phyloP scores from a whole-genome alignment of 2,329 filamentous ascomycete species.

The Ploettnerulaceae sp. region DNA sequence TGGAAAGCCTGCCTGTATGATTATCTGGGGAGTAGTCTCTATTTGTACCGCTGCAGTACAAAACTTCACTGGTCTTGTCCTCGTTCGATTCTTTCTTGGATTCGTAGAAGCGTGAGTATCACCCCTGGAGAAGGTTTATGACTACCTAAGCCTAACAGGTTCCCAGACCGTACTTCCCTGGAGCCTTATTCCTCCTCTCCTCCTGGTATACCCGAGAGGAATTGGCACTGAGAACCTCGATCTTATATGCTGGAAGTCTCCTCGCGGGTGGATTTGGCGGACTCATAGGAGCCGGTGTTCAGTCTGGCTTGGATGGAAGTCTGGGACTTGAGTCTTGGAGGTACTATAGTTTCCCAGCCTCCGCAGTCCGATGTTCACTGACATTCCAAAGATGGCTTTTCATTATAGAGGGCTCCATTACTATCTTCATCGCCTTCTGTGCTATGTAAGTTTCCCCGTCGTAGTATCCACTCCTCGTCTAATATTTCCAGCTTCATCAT shows the following conservation, averaged over 20 bases:
- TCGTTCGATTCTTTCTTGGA: conserved; percentile 32
- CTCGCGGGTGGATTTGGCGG: conserved; percentile 43
- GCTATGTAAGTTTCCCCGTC: conserved; percentile 16
- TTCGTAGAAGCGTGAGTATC: conserved; percentile 34
- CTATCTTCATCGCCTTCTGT: conserved; percentile 32
- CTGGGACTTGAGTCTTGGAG: conserved; percentile 16
- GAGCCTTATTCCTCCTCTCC: conserved; percentile 45
- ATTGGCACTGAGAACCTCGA: conserved; percentile 40
- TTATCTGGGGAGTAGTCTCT: conserved; percentile 32
- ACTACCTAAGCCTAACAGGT: too few species aligned
- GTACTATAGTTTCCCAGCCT: not conserved
- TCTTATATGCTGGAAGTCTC: conserved; percentile 43
- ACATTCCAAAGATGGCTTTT: conserved; percentile 35
- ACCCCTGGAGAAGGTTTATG: too few species aligned
- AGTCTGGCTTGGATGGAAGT: conserved; percentile 34
- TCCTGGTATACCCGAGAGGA: conserved; percentile 52
- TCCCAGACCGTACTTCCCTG: conserved; percentile 35
- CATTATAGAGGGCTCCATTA: conserved; percentile 38
- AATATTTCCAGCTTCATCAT: conserved; percentile 27
- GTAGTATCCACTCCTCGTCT: conserved; percentile 18
- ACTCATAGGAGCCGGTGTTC: conserved; percentile 49
- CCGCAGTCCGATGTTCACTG: not conserved
- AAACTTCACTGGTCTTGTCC: conserved; percentile 26
- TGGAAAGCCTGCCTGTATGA: conserved; percentile 10
- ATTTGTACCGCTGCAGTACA: conserved; percentile 41